Conservation (phyloP, 2,329 filamentous ascomycete species). For the Parastagonospora avenae region DNA sequence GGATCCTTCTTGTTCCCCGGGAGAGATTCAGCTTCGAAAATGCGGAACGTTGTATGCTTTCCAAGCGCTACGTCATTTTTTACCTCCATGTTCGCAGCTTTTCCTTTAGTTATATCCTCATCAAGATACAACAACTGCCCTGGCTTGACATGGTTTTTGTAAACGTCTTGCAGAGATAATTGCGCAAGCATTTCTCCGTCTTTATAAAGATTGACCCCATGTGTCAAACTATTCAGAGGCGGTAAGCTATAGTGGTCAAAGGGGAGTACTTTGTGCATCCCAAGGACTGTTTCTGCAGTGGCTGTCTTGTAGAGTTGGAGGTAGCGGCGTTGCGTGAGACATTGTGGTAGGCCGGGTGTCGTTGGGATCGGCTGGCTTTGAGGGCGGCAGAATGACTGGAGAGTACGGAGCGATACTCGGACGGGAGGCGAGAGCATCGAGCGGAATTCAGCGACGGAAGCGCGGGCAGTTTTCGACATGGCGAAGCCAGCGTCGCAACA, state of each 20-base stretch:
- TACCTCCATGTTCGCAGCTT: conserved; percentile 2
- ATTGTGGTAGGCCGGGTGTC: conserved; percentile 6
- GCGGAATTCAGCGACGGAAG: conserved; percentile 20
- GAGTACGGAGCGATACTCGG: conserved; percentile 12
- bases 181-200: conserved; percentile 10
- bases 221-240: conserved; percentile 9
- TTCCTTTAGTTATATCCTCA: conserved; percentile 3
- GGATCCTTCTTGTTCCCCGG: background rate
- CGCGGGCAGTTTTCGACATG: conserved; percentile 18
- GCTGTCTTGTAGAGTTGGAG: conserved; percentile 38
- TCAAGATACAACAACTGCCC: conserved; percentile 26
- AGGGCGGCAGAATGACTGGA: conserved; percentile 18
- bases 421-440: conserved; percentile 27
- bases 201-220: conserved; percentile 25
- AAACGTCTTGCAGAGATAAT: conserved; percentile 25
- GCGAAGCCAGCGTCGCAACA: background rate
- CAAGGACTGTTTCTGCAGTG: conserved; percentile 24
- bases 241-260: conserved; percentile 18
- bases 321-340: conserved; percentile 24
- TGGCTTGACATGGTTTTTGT: conserved; percentile 22
- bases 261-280: conserved; percentile 31
- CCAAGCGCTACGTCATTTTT: background rate
- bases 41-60: background rate
- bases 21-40: conserved; percentile 1
- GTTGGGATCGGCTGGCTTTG: conserved; percentile 10